Percentiles rank a stretch among this genome's conserved stretches.
Evolutionary conservation across 305 asterid species (phyloP).

Genomic region (Rubia balearica): DNA sequence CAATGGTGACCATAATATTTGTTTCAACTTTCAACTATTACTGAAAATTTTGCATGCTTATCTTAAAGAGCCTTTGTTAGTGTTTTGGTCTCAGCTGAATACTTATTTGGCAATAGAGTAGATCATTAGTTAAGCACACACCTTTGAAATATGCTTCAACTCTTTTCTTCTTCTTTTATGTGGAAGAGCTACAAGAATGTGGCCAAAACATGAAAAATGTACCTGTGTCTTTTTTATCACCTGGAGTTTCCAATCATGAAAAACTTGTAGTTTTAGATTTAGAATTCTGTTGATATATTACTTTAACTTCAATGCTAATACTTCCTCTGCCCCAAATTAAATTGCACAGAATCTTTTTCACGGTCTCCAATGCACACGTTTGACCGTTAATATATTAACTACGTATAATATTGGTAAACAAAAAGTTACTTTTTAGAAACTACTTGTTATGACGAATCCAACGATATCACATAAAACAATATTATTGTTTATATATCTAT

Average conservation of each 20-base stretch:
- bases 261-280: background rate
- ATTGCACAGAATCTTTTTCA: too few species aligned
- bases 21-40: background rate
- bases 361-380: too few species aligned
- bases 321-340: too few species aligned
- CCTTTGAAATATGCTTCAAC: background rate
- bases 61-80: background rate
- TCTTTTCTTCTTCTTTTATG: background rate
- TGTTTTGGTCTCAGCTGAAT: background rate
- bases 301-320: background rate
- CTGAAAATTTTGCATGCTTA: background rate
- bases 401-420: too few species aligned
- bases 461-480: too few species aligned
- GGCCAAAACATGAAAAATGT: background rate
- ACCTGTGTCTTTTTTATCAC: background rate
- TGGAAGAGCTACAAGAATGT: background rate
- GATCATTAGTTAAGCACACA: background rate
- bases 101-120: background rate
- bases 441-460: too few species aligned
- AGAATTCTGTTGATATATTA: background rate
- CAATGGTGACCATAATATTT: background rate
- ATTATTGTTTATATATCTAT: too few species aligned
- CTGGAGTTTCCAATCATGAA: background rate
- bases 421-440: too few species aligned
- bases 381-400: too few species aligned